Evolutionary conservation across 306 rosid species (phyloP).

Genomic region (Begonia masoniana): DNA sequence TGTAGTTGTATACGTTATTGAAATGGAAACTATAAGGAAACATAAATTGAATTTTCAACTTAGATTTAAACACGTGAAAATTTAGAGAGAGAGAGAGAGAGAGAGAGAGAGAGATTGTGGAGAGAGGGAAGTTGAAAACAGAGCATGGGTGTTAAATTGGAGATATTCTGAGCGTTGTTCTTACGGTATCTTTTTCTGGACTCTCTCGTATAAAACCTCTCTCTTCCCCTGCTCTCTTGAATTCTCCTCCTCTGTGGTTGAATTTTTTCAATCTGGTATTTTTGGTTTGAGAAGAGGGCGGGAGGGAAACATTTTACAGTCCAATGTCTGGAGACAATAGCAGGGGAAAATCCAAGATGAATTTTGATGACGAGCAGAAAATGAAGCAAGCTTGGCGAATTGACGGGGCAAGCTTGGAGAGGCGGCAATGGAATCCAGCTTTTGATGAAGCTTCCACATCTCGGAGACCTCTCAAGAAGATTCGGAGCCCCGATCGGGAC

Average conservation of each 20-base stretch:
- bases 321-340: slow-evolving; percentile 38
- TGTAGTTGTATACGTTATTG: too few relatives aligned
- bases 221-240: neutral
- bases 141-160: too few relatives aligned
- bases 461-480: slow-evolving; percentile 63
- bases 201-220: slow-evolving; percentile 39
- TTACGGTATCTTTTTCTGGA: slow-evolving; percentile 19
- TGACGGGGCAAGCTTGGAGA: slow-evolving; percentile 19
- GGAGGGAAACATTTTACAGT: neutral
- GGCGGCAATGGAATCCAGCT: slow-evolving; percentile 49
- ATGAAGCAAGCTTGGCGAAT: slow-evolving; percentile 17
- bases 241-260: neutral
- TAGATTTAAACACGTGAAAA: too few relatives aligned
- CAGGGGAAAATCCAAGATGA: slow-evolving; percentile 35
- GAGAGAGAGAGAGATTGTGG: too few relatives aligned
- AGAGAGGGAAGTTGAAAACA: too few relatives aligned
- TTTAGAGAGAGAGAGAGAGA: too few relatives aligned
- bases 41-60: too few relatives aligned
- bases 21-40: too few relatives aligned
- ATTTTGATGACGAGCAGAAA: slow-evolving; percentile 15
- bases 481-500: slow-evolving; percentile 39
- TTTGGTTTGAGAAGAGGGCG: slow-evolving; percentile 32
- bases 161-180: too few relatives aligned
- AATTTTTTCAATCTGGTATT: neutral
- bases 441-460: slow-evolving; percentile 44